Percentiles rank a stretch among this genome's conserved stretches.
phyloP scores from a whole-genome alignment of 805 yeast species.

The Barnettozyma sp. region DNA sequence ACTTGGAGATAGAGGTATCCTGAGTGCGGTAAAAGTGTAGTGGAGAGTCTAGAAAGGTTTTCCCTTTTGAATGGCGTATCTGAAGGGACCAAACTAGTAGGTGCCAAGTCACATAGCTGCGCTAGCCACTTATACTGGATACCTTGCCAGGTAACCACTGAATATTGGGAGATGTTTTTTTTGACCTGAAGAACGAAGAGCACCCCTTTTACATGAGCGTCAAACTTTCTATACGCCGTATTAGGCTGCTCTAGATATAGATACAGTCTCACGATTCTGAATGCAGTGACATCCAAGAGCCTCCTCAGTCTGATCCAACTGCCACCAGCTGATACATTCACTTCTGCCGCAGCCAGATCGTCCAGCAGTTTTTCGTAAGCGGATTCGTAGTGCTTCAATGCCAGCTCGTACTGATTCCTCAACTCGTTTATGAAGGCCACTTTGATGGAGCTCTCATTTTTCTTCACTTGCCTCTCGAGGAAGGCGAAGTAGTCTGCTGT shows the following conservation, averaged over 20 bases:
- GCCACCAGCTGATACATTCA: slow-evolving; percentile 4
- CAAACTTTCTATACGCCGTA: slow-evolving; percentile 56
- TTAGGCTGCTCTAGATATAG: slow-evolving; percentile 53
- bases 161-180: slow-evolving; percentile 20
- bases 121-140: slow-evolving; percentile 64
- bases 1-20: slow-evolving; percentile 38
- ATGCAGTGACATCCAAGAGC: slow-evolving; percentile 52
- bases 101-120: slow-evolving; percentile 44
- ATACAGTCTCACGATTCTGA: slow-evolving; percentile 56
- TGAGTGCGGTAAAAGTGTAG: slow-evolving; percentile 34
- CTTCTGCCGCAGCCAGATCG: slow-evolving; percentile 24
- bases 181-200: slow-evolving; percentile 30
- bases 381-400: slow-evolving; percentile 44
- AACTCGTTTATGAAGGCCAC: slow-evolving; percentile 44
- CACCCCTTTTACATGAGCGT: slow-evolving; percentile 53
- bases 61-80: slow-evolving; percentile 31
- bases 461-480: slow-evolving; percentile 34
- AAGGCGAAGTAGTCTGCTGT: slow-evolving; percentile 38
- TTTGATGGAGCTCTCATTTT: slow-evolving; percentile 36
- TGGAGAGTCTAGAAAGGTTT: slow-evolving; percentile 19
- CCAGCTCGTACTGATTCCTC: slow-evolving; percentile 39
- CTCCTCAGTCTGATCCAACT: slow-evolving; percentile 40
- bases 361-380: slow-evolving; percentile 46
- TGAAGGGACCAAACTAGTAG: slow-evolving; percentile 34
- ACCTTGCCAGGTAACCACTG: slow-evolving; percentile 46